Conservation (phyloP, 2,329 filamentous ascomycete species). For the Arthrobotrys megalospora region DNA sequence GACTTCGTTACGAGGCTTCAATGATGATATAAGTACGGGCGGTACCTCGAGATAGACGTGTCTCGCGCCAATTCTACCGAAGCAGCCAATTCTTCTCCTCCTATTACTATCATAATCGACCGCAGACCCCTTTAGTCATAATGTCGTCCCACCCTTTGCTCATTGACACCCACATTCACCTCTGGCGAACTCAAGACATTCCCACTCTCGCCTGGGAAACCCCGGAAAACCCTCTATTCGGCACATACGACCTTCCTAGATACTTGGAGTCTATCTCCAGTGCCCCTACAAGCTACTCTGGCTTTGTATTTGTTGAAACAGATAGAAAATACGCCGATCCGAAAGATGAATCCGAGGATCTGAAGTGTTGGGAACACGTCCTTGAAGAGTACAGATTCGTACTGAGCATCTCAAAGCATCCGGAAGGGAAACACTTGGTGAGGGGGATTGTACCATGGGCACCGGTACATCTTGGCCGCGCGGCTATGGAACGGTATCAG, state of each 20-base stretch:
- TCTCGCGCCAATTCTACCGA: not conserved
- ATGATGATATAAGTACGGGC: conserved; percentile 6
- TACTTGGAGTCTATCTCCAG: conserved; percentile 72
- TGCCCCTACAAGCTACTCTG: conserved; percentile 71
- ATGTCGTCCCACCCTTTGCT: conserved; percentile 70
- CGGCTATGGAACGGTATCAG: conserved; percentile 77
- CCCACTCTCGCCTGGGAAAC: conserved; percentile 79
- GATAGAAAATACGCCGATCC: conserved; percentile 76
- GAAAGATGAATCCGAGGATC: conserved; percentile 68
- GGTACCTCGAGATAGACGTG: not conserved
- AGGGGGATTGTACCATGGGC: conserved; percentile 86
- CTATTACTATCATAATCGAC: not conserved
- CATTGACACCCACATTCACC: conserved; percentile 92
- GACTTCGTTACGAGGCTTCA: conserved; percentile 17
- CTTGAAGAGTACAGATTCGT: conserved; percentile 74
- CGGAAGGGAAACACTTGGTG: conserved; percentile 72
- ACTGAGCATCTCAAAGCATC: conserved; percentile 70
- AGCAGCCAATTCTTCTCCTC: not conserved
- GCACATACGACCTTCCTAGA: conserved; percentile 76
- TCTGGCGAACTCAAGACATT: conserved; percentile 80
- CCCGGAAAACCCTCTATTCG: conserved; percentile 74
- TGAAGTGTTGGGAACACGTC: conserved; percentile 65
- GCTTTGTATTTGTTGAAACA: conserved; percentile 87
- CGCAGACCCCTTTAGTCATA: not conserved
- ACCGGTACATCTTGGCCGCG: conserved; percentile 78